phyloP scores from a whole-genome alignment of 768 basidiomycete species.

The Tricholoma sp. region DNA sequence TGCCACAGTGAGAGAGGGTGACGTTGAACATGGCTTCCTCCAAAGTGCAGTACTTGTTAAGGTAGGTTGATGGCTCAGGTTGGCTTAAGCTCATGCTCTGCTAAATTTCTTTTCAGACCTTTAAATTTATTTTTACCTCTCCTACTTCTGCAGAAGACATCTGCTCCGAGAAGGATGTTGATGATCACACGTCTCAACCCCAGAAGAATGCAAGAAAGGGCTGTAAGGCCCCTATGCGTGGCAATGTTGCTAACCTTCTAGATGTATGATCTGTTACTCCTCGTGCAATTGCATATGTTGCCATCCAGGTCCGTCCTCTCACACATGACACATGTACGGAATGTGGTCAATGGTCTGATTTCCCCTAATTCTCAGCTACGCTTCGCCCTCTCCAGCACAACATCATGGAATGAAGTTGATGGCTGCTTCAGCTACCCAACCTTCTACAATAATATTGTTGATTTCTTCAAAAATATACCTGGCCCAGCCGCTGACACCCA shows the following conservation, averaged over 20 bases:
- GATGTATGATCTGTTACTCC: slow-evolving; percentile 13
- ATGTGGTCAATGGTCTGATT: neutral
- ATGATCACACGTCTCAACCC: neutral
- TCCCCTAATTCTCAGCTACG: neutral
- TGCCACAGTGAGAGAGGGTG: neutral
- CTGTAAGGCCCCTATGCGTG: neutral
- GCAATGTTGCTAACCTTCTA: slow-evolving; percentile 2
- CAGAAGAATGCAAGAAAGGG: neutral
- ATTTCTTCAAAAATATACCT: slow-evolving; percentile 11
- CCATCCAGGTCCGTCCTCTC: slow-evolving; percentile 14
- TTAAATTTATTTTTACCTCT: slow-evolving; percentile 15
- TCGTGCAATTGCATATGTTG: slow-evolving; percentile 17
- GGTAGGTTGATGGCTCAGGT: slow-evolving; percentile 1
- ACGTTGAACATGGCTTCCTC: slow-evolving; percentile 8
- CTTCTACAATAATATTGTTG: neutral
- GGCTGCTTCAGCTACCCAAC: slow-evolving; percentile 11
- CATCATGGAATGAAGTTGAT: slow-evolving; percentile 6
- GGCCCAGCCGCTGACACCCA: neutral
- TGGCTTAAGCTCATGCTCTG: neutral
- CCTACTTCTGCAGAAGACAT: slow-evolving; percentile 10
- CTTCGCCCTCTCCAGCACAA: slow-evolving; percentile 8
- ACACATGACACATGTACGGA: neutral
- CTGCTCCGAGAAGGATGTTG: neutral
- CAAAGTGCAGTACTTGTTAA: slow-evolving; percentile 7
- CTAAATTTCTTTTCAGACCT: slow-evolving; percentile 8